Evolutionary conservation across 495 filamentous ascomycete genomes (phyloP).

Genomic region (Penicillium coprophilum): DNA sequence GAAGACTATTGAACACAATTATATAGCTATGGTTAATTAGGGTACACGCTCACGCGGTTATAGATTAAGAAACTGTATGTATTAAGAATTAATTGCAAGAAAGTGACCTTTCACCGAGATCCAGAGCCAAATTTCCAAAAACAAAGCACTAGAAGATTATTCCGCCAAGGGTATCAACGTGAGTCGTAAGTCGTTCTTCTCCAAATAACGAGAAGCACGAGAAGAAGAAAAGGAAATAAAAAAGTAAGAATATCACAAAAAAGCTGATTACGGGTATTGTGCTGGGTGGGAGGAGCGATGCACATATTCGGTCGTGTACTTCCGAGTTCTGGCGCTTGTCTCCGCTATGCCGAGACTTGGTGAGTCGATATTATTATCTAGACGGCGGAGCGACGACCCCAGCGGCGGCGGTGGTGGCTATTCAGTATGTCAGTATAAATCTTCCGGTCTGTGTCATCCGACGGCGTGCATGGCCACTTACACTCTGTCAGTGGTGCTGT

Average conservation of each 20-base stretch:
- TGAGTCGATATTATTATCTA: neutral
- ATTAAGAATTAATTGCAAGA: neutral
- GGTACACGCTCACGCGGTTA: neutral
- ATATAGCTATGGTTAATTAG: neutral
- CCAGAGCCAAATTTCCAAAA: constrained; percentile 8
- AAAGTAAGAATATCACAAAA: constrained; percentile 14
- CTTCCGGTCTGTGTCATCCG: neutral
- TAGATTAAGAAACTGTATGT: neutral
- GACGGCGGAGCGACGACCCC: constrained; percentile 22
- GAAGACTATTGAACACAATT: neutral
- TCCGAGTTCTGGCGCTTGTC: no score
- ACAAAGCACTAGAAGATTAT: constrained; percentile 16
- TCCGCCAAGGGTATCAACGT: constrained; percentile 33
- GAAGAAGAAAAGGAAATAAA: constrained; percentile 4
- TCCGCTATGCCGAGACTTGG: neutral
- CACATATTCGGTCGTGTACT: neutral
- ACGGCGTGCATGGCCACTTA: neutral
- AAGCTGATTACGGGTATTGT: neutral
- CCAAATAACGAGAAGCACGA: constrained; percentile 23
- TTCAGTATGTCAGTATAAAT: constrained; percentile 6
- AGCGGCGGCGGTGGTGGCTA: constrained; percentile 22
- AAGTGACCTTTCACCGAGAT: constrained; percentile 13
- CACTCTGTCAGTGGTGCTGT: constrained; percentile 1
- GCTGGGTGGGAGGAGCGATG: neutral
- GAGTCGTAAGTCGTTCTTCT: constrained; percentile 29